Conservation (phyloP, 495 filamentous ascomycete genomes). For the Schizothecium vesticola region DNA sequence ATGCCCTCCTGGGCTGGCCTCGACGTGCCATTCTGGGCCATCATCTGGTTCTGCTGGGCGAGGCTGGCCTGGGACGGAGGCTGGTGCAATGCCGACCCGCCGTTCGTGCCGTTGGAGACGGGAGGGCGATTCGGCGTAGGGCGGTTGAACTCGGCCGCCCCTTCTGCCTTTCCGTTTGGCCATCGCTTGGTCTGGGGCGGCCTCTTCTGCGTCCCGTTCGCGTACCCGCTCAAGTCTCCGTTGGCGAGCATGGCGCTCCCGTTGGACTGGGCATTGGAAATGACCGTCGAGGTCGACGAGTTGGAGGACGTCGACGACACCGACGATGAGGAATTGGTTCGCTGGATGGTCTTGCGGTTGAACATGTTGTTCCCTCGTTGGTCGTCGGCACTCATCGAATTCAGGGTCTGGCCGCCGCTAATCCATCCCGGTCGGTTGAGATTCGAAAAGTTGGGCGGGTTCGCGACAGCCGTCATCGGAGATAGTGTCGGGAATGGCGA, state of each 20-base stretch:
- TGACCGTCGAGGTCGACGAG: slow-evolving; percentile 56
- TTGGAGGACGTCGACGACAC: slow-evolving; percentile 63
- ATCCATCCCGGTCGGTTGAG: slow-evolving; percentile 59
- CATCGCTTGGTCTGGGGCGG: slow-evolving; percentile 61
- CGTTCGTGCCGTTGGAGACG: slow-evolving; percentile 50
- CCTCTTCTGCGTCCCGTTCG: slow-evolving; percentile 62
- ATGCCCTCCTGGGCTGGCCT: slow-evolving; percentile 50
- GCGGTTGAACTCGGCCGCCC: slow-evolving; percentile 42
- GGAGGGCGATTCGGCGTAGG: slow-evolving; percentile 38
- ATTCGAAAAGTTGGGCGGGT: slow-evolving; percentile 79
- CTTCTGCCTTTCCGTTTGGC: slow-evolving; percentile 50
- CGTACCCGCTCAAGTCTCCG: slow-evolving; percentile 43
- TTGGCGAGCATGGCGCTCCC: slow-evolving; percentile 33
- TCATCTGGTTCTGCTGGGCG: slow-evolving; percentile 42
- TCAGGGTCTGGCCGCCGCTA: slow-evolving; percentile 71
- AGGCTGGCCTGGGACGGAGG: slow-evolving; percentile 63
- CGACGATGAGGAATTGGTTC: slow-evolving; percentile 85
- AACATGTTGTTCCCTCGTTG: slow-evolving; percentile 69
- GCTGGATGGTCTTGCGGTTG: slow-evolving; percentile 75
- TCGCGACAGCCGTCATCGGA: slow-evolving; percentile 94
- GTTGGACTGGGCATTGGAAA: slow-evolving; percentile 29
- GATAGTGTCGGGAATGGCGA: slow-evolving; percentile 19
- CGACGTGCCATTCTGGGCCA: slow-evolving; percentile 34
- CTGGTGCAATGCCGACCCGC: slow-evolving; percentile 69
- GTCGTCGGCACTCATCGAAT: slow-evolving; percentile 81